Base-by-base conservation (phyloP, 2,329 filamentous ascomycete species). In the Geosmithia flava region DNA sequence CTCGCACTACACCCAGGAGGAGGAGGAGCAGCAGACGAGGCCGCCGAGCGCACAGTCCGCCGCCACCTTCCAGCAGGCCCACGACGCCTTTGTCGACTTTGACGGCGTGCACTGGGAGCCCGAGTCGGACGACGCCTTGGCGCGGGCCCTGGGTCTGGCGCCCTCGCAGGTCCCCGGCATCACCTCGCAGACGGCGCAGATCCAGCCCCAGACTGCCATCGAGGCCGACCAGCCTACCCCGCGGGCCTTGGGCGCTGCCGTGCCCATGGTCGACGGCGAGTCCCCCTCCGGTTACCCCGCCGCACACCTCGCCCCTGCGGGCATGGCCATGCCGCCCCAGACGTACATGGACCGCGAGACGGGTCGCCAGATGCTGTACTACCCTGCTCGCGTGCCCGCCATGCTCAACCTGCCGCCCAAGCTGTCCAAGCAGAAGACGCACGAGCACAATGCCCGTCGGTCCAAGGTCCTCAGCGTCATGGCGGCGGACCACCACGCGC, bases 331-430 rank as follows among this genome's bases (percentile, higher is more conserved):
- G 2, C 64, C 67, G 17, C 73, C 78, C 11, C 72, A 76, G 52
- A 80, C 80, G 1, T 83, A 81, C 60, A 66, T 78, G 57, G 73
- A 82, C 58, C 78, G 79, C 2, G 70, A 74, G 23, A 83, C 83
- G 1, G 83, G 80, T 4, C 80, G 91, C 54, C 73, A 82, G 55
- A 95, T 97, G 87, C 80, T 95, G 10, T 97, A 84, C 65, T 98
- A 98, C 62, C 93, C 93, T 15, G 93, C 93, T 3, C 90, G 88
- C 1, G 93, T 98, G 2, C 93, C 93, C 3, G 83, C 85, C 52
- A 90, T 95, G 82, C 75, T 98, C 49, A 97, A 95, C 57, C 69
- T 98, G 13, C 93, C 93, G 1, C 88, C 89, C 43, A 86, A 88
- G 56, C 69, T 97, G 46, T 95, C 90, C 1, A 75, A 81, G 47